Evolutionary conservation across 2,329 filamentous ascomycete species (phyloP), one percentile per base, ranked within the genome.

Genomic region (Diplocarpon rosae): DNA sequence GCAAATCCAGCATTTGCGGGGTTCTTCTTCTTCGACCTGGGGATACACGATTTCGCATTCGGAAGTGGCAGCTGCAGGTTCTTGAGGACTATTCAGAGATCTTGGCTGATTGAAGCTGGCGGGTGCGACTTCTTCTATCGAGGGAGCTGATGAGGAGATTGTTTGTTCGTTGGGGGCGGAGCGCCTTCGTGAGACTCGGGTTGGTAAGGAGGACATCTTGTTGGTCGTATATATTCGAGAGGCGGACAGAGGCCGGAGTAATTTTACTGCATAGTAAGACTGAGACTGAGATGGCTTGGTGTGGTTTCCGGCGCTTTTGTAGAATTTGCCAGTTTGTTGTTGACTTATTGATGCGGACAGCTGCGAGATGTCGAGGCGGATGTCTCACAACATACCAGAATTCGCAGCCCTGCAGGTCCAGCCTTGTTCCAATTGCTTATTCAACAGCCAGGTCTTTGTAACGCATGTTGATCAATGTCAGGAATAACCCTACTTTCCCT

Each of bases 1-100:
- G 59, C 78, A 82, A 56, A 82, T 77, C 64, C 78, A 82, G 67
- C 78, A 82, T 57, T 67, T 69, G 39, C 66, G 66, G 20, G 56
- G 31, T 27, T 59, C 55, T 14, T 35, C 33, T 14, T 35, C 33
- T 35, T 14, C 11, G 5, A 4, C 30, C 14, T 38, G 35, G 15
- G 14, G 38, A 17, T 2, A 12, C 32, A 35, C 3, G 6, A 34
- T 28, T 11, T 15, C 1, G n/a, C 33, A 15, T 29, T 29, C 15
- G 14, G 20, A 28, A 20, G 33, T 20, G 39, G 34, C 34, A 17
- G 34, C 24, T 10, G 38, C 14, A 32, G 38, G n/a, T 35, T 45
- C 16, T 6, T 24, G 20, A 4, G 42, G 42, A 5, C 17, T 29
- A 13, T 41, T 42, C 10, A 40, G 29, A 39, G 29, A 34, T 27